Percentiles rank a stretch among this genome's conserved stretches.
Conservation (phyloP, 768 basidiomycete genomes). For the Tulasnella sp. region DNA sequence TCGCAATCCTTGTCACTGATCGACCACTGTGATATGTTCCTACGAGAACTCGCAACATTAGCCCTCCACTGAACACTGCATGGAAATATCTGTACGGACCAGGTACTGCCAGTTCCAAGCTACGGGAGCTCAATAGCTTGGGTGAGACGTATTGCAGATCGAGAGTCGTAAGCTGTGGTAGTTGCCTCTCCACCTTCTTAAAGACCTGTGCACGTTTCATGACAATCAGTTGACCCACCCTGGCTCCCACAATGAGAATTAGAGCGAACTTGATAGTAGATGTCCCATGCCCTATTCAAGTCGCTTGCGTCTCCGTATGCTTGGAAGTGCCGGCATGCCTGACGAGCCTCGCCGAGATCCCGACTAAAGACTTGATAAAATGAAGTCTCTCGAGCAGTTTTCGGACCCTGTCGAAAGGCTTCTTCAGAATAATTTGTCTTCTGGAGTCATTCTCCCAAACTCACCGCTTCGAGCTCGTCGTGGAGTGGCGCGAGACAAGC, state of each 20-base stretch:
- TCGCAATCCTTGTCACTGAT: constrained; percentile 65
- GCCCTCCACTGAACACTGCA: background rate
- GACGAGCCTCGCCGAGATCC: constrained; percentile 84
- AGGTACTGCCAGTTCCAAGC: constrained; percentile 91
- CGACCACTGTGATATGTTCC: constrained; percentile 90
- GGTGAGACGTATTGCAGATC: constrained; percentile 98
- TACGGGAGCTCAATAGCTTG: constrained; percentile 71
- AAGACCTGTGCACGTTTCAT: constrained; percentile 52
- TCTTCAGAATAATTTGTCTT: background rate
- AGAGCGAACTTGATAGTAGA: constrained; percentile 78
- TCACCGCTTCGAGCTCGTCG: constrained; percentile 75
- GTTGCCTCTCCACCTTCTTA: constrained; percentile 89
- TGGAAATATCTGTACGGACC: constrained; percentile 47
- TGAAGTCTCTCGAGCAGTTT: constrained; percentile 87
- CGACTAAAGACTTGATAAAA: constrained; percentile 90
- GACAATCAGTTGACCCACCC: background rate
- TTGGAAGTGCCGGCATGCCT: constrained; percentile 78
- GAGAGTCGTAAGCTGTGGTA: constrained; percentile 76
- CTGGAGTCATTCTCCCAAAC: constrained; percentile 20
- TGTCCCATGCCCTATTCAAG: constrained; percentile 96
- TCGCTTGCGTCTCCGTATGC: constrained; percentile 78
- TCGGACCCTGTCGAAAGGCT: constrained; percentile 59
- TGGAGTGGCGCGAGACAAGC: constrained; percentile 84
- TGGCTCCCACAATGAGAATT: no score
- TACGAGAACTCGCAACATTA: constrained; percentile 23